phyloP scores from a whole-genome alignment of 306 rosid species.

The Dalbergia cochinchinensis region DNA sequence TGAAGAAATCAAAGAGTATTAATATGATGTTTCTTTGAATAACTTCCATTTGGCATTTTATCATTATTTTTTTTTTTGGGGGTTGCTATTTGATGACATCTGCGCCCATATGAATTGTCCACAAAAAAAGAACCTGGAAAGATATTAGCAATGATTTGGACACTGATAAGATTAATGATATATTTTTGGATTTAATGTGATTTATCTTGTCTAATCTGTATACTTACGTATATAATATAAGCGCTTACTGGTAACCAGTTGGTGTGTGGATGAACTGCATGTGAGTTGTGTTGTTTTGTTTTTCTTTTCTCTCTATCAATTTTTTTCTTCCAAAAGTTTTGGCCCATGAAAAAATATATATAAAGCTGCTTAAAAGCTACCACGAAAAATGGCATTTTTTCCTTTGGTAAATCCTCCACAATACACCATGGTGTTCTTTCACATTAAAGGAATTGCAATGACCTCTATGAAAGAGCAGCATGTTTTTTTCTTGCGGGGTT shows the following conservation, averaged over 20 bases:
- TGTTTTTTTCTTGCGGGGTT: not conserved
- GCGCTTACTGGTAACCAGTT: not conserved
- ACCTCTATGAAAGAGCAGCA: not conserved
- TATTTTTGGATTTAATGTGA: slow-evolving; percentile 14
- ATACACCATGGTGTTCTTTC: slow-evolving; percentile 11
- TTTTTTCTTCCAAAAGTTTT: slow-evolving; percentile 31
- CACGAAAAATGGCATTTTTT: slow-evolving; percentile 14
- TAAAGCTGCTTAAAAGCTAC: slow-evolving; percentile 2
- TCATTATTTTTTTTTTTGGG: too few species aligned
- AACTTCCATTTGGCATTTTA: slow-evolving; percentile 33
- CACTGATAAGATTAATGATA: not conserved
- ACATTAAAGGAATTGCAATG: not conserved
- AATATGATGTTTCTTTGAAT: slow-evolving; percentile 40
- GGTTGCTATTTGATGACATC: slow-evolving; percentile 29
- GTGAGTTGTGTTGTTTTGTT: not conserved
- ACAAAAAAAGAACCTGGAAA: slow-evolving; percentile 22
- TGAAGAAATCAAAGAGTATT: slow-evolving; percentile 88
- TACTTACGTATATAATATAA: not conserved
- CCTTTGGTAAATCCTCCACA: slow-evolving; percentile 14
- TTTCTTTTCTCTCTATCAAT: not conserved
- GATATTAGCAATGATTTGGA: slow-evolving; percentile 1
- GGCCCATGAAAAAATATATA: not conserved
- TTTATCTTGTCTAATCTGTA: slow-evolving; percentile 5
- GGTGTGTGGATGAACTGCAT: slow-evolving; percentile 11
- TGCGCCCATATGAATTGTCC: slow-evolving; percentile 14